These are phyloP conservation scores for Patellaria atrata DNA, from an alignment of 495 filamentous ascomycete genomes.

Conservation along the genomic window DNA sequence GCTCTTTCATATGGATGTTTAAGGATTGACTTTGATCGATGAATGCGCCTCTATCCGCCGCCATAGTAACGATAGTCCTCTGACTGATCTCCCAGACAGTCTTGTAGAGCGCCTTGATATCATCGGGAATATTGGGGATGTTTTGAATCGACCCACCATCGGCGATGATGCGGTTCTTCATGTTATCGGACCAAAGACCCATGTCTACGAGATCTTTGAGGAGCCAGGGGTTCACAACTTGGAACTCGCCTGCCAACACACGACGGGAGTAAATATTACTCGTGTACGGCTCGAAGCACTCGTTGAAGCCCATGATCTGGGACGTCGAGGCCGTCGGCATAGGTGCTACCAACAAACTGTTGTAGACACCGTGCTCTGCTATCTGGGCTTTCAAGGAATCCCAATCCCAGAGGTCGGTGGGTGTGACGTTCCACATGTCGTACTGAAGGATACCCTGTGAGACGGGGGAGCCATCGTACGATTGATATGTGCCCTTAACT, in stretches of 20 bases:
- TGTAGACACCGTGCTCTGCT: conserved; percentile 79
- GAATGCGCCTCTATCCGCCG: conserved; percentile 92
- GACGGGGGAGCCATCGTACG: conserved; percentile 84
- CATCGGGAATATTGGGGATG: conserved; percentile 86
- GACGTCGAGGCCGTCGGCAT: conserved; percentile 96
- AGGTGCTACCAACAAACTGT: conserved; percentile 85
- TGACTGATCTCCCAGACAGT: conserved; percentile 99
- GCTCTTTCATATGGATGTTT: conserved; percentile 98
- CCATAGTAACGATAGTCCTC: conserved; percentile 89
- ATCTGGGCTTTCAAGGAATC: conserved; percentile 75
- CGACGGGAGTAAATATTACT: conserved; percentile 99
- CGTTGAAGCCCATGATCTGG: conserved; percentile 95
- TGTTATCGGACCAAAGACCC: conserved; percentile 97
- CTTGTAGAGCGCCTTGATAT: conserved; percentile 97
- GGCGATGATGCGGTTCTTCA: conserved; percentile 99
- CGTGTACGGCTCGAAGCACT: conserved; percentile 99
- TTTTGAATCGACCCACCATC: conserved; percentile 93
- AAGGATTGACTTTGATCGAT: conserved; percentile 98
- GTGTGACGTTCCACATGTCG: conserved; percentile 95
- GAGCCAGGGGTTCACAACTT: conserved; percentile 98
- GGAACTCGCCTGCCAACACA: conserved; percentile 96
- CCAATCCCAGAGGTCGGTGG: conserved; percentile 96
- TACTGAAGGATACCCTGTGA: conserved; percentile 95
- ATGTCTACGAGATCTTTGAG: conserved; percentile 96
- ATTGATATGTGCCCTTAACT: conserved; percentile 68